Evolutionary conservation across 345 rosid species (phyloP), one percentile per base, ranked within the genome.

Genomic region (Hibiscus trionum): DNA sequence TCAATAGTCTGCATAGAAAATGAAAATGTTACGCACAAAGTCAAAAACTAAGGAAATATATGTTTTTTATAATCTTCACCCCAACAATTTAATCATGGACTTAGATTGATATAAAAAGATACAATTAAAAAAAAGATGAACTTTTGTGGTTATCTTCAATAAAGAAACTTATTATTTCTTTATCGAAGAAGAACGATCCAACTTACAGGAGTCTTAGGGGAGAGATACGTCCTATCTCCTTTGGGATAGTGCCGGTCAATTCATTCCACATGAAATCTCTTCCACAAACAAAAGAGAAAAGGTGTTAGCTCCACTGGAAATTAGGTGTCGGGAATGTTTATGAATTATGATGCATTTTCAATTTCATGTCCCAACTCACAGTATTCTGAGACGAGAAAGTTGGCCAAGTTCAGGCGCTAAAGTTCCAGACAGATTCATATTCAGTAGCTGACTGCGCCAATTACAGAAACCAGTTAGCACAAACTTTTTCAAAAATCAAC

Each of bases 191-290:
- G 47, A 44, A 44, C 21, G n/a, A 16, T 69, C 69, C 65, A 82
- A 78, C 98, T 91, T 91, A 91, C 98, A 90, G 85, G 74, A 91
- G 93, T 77, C 2, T 75, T 80, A 91, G 82, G 73, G 90, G 76
- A 53, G 88, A 80, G 76, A 94, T 81, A 44, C 78, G 78, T 81
- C 97, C 98, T 70, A 91, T 91, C 86, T 91, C 97, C 84, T 84
- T 91, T 24, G 98, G 98, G 78, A 94, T 86, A 73, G 82, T 71
- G 53, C 96, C 97, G 62, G 78, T 88, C 79, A 94, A 66, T 14
- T 82, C 77, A 80, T 91, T 91, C 98, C 98, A 94, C 97, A 91
- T 94, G 84, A 91, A 88, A 84, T 88, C 90, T 84, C 98, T 94
- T 69, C 71, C 42, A 50, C 69, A 27, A 77, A 75, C 57, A 29